Conservation (phyloP, 1,284 basidiomycete species). For the Ustilago lituana region DNA sequence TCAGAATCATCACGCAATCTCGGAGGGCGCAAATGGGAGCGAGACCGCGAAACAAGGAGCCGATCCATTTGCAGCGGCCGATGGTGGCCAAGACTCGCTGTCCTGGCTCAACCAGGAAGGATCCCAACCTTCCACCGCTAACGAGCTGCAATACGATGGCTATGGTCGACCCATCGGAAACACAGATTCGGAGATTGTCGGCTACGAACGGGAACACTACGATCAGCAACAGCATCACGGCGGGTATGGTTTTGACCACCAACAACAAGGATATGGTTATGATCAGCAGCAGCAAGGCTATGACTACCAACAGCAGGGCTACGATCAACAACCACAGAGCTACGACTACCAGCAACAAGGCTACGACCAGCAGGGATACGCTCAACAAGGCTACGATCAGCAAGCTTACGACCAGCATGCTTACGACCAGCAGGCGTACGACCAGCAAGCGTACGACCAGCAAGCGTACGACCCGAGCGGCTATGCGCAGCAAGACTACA, state of each 20-base stretch:
- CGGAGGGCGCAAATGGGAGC: constrained; percentile 2
- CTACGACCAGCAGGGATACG: constrained; percentile 9
- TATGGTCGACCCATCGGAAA: constrained; percentile 29
- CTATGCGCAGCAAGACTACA: constrained; percentile 19
- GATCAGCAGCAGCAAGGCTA: constrained; percentile 20
- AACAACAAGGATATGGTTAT: constrained; percentile 25
- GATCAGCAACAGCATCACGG: constrained; percentile 23
- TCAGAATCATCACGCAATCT: background rate
- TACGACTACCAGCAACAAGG: constrained; percentile 18
- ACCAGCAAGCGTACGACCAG: constrained; percentile 12
- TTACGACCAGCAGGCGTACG: constrained; percentile 25
- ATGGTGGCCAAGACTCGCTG: constrained; percentile 35
- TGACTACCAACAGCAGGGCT: constrained; percentile 21
- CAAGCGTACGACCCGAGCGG: constrained; percentile 22
- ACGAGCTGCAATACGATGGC: constrained; percentile 31
- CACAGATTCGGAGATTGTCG: constrained; percentile 8
- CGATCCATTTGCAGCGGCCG: constrained; percentile 25
- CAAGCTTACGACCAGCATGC: constrained; percentile 13
- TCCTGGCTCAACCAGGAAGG: constrained; percentile 28
- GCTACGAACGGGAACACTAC: constrained; percentile 23
- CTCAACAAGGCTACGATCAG: constrained; percentile 20
- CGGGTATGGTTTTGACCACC: constrained; percentile 16
- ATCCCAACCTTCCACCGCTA: background rate
- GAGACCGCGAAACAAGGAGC: background rate
- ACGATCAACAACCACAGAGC: constrained; percentile 13